Percentiles rank a stretch among this genome's conserved stretches.
Conservation (phyloP, 495 filamentous ascomycete species). For the Xylaria curta region DNA sequence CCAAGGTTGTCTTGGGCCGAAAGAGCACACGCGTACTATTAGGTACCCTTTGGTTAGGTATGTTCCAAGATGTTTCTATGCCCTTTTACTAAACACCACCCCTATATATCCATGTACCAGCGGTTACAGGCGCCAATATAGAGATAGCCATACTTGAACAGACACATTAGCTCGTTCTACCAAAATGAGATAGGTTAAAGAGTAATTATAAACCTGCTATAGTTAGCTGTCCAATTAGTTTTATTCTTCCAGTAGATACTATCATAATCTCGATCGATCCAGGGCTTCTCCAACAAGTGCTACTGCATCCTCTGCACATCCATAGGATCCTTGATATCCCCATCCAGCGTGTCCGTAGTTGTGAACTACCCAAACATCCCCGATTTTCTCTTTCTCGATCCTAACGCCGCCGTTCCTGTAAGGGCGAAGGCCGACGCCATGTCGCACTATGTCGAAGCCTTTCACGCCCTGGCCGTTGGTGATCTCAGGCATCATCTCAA, state of each 20-base stretch:
- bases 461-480: conserved; percentile 78
- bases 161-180: too few species aligned
- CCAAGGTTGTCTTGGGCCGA: too few species aligned
- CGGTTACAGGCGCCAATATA: too few species aligned
- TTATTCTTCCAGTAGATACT: background rate
- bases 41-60: too few species aligned
- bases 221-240: background rate
- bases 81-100: too few species aligned
- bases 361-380: conserved; percentile 79
- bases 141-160: too few species aligned
- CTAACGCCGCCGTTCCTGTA: conserved; percentile 75
- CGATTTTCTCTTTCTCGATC: conserved; percentile 81
- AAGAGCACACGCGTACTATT: too few species aligned
- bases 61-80: too few species aligned
- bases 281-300: conserved; percentile 70
- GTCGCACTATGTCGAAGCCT: conserved; percentile 81
- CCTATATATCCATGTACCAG: too few species aligned
- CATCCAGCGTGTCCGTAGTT: conserved; percentile 97
- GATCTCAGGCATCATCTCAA: conserved; percentile 75
- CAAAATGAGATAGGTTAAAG: background rate
- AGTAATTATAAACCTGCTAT: background rate
- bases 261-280: conserved; percentile 25
- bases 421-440: conserved; percentile 87
- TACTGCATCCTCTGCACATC: conserved; percentile 74
- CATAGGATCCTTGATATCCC: conserved; percentile 88